phyloP scores from a whole-genome alignment of 257 asterid genomes.

The Solanum microdontum region DNA sequence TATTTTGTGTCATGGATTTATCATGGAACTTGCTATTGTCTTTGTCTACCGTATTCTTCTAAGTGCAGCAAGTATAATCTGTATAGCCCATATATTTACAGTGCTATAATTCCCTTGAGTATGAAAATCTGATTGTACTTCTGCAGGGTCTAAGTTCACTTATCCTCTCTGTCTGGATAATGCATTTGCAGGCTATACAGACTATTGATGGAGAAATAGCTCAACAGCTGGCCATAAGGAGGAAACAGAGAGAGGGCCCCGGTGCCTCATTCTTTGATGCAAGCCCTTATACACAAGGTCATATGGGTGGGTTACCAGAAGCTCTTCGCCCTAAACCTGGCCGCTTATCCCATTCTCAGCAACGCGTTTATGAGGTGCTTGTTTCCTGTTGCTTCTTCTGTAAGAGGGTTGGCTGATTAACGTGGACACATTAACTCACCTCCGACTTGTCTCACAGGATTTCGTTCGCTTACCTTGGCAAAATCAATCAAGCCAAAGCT shows the following conservation, averaged over 20 bases:
- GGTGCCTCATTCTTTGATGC: constrained; percentile 66
- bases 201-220: constrained; percentile 88
- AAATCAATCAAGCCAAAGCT: constrained; percentile 72
- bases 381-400: background rate
- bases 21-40: background rate
- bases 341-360: constrained; percentile 78
- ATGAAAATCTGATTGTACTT: background rate
- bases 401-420: background rate
- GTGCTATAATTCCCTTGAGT: background rate
- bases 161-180: background rate
- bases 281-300: constrained; percentile 59
- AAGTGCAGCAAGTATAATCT: background rate
- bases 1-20: background rate
- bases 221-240: constrained; percentile 58
- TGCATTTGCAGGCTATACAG: constrained; percentile 61
- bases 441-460: constrained; percentile 39
- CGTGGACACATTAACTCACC: background rate
- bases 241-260: constrained; percentile 74
- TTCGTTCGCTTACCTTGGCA: constrained; percentile 94
- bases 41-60: background rate
- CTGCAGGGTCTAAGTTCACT: background rate
- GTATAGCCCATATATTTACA: background rate
- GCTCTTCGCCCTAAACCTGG: constrained; percentile 98
- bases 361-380: constrained; percentile 89
- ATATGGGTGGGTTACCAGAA: constrained; percentile 71